phyloP scores from a whole-genome alignment of 805 yeast genomes.

The Saccharomycopsis sp. region DNA sequence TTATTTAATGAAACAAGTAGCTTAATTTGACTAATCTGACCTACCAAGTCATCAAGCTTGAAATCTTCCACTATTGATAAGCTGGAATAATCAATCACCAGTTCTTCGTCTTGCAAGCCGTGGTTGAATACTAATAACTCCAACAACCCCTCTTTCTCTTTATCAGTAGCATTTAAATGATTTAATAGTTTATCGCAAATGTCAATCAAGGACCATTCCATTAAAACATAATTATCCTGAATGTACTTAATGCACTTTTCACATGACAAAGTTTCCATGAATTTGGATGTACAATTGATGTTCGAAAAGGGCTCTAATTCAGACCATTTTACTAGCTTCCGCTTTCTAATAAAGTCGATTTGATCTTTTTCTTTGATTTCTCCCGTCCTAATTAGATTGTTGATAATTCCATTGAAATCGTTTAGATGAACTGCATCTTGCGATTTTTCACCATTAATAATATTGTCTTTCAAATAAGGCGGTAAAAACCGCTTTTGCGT shows the following conservation, averaged over 20 bases:
- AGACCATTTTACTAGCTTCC: constrained; percentile 4
- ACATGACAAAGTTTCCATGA: background rate
- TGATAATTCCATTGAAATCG: too few relatives aligned
- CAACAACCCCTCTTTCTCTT: background rate
- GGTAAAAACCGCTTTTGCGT: background rate
- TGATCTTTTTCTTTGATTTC: background rate
- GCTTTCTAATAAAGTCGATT: background rate
- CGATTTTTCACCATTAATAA: background rate
- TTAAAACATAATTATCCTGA: constrained; percentile 8
- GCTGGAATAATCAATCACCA: background rate
- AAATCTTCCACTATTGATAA: background rate
- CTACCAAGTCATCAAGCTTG: background rate
- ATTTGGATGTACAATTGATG: background rate
- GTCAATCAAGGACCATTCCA: constrained; percentile 14
- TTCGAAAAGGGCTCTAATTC: constrained; percentile 3
- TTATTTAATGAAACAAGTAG: constrained; percentile 5
- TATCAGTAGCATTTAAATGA: background rate
- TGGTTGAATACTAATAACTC: too few relatives aligned
- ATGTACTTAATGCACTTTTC: constrained; percentile 2
- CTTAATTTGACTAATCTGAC: constrained; percentile 3
- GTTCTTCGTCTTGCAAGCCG: too few relatives aligned
- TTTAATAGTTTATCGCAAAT: constrained; percentile 1
- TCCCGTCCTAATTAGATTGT: too few relatives aligned
- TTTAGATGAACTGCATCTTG: background rate
- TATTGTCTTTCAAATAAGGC: background rate